These are phyloP conservation scores for Penicillium coffeae DNA, from an alignment of 495 filamentous ascomycete species.

Conservation along the genomic window DNA sequence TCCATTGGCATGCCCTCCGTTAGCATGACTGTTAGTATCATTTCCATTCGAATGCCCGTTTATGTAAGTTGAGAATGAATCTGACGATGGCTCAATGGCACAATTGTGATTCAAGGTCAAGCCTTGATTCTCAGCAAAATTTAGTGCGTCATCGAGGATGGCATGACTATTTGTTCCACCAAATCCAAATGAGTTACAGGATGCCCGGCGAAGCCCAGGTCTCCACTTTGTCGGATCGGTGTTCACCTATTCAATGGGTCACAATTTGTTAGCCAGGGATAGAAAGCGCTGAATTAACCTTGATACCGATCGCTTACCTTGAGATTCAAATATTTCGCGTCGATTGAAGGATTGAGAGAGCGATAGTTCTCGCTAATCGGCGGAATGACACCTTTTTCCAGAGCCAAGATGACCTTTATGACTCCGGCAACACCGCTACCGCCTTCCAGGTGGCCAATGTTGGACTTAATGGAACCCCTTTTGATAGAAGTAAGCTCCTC, in stretches of 20 bases:
- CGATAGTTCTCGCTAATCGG: conserved; percentile 27
- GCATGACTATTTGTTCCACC: conserved; percentile 32
- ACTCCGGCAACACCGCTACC: conserved; percentile 32
- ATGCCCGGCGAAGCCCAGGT: conserved; percentile 21
- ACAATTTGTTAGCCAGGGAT: not conserved
- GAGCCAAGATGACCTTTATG: conserved; percentile 30
- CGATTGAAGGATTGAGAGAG: conserved; percentile 28
- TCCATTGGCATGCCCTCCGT: too few species aligned
- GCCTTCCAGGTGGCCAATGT: conserved; percentile 36
- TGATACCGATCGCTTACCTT: not conserved
- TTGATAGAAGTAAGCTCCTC: too few species aligned
- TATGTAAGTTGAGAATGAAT: too few species aligned
- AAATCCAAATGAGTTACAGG: conserved; percentile 33
- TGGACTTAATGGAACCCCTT: conserved; percentile 30
- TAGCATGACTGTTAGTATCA: too few species aligned
- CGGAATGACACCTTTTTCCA: conserved; percentile 29
- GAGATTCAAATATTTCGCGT: conserved; percentile 15
- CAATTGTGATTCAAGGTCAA: not conserved
- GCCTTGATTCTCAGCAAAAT: conserved; percentile 10
- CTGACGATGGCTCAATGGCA: too few species aligned
- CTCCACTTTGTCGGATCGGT: conserved; percentile 12
- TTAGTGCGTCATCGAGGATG: conserved; percentile 29
- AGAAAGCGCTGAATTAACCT: not conserved
- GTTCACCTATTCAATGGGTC: too few species aligned
- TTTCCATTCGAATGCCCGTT: too few species aligned